phyloP scores from a whole-genome alignment of 2,329 filamentous ascomycete genomes.

The Calonectria hongkongensis region DNA sequence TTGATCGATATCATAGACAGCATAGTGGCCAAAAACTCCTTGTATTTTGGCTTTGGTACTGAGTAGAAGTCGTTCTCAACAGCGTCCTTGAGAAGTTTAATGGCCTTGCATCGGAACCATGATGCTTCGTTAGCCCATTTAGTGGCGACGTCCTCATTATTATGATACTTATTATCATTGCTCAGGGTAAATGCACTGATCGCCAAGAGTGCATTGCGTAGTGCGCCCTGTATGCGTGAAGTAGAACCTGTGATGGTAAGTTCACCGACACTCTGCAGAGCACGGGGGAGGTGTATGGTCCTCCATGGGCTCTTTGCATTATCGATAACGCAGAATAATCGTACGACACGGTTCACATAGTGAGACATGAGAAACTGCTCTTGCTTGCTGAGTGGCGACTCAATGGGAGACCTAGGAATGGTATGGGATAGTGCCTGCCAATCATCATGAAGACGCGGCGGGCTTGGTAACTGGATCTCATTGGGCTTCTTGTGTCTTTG shows the following conservation, averaged over 20 bases:
- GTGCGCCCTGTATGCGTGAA: constrained; percentile 48
- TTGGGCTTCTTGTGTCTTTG: not conserved
- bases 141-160: constrained; percentile 38
- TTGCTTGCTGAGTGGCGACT: constrained; percentile 35
- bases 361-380: constrained; percentile 53
- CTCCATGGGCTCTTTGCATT: constrained; percentile 55
- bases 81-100: constrained; percentile 49
- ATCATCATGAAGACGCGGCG: constrained; percentile 18
- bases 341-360: constrained; percentile 51
- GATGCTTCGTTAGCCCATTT: constrained; percentile 47
- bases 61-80: constrained; percentile 49
- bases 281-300: constrained; percentile 52
- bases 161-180: constrained; percentile 45
- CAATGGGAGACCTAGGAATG: constrained; percentile 31
- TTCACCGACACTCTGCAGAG: constrained; percentile 51
- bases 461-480: not conserved
- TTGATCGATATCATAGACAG: constrained; percentile 56
- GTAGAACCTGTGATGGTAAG: constrained; percentile 49
- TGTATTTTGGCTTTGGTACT: constrained; percentile 49
- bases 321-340: constrained; percentile 55
- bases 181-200: constrained; percentile 54
- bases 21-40: constrained; percentile 55
- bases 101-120: constrained; percentile 44
- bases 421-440: constrained; percentile 23
- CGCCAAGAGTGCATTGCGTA: constrained; percentile 51